These are phyloP conservation scores for Porcisia hertigi DNA, from an alignment of 208 protist species.

Conservation along the genomic window DNA sequence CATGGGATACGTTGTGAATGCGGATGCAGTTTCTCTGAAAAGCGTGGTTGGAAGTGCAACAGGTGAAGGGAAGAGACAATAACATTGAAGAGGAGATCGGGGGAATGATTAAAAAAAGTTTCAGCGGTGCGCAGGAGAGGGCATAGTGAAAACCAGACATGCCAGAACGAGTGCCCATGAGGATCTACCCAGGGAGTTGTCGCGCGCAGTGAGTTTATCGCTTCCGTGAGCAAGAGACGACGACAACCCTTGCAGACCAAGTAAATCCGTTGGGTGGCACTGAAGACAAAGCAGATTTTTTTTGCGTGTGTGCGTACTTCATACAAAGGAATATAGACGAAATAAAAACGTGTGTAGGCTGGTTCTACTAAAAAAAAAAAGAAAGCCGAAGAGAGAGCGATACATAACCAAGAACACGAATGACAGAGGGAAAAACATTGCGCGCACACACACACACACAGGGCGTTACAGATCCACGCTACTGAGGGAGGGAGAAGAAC, in stretches of 20 bases:
- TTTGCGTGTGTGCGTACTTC: neutral
- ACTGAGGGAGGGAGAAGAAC: neutral
- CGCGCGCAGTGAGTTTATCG: neutral
- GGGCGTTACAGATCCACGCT: neutral
- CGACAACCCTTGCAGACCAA: neutral
- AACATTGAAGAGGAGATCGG: neutral
- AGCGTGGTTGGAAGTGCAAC: constrained; percentile 2
- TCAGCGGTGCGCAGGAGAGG: neutral
- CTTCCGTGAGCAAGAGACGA: neutral
- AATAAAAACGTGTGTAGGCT: neutral
- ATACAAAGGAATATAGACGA: no score
- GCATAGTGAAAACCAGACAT: neutral
- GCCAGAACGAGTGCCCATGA: neutral
- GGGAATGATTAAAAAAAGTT: no score
- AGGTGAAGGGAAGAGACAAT: neutral
- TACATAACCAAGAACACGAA: neutral
- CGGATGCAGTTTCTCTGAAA: constrained; percentile 1
- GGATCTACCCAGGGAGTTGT: neutral
- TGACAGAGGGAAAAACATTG: neutral
- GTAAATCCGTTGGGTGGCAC: neutral
- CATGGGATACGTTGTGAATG: constrained; percentile 9
- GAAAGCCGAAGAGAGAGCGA: neutral
- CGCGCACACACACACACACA: neutral
- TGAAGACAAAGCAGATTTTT: neutral
- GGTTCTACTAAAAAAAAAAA: neutral